Conservation (phyloP, 192 early-diverging fungal species). For the Coemansia guatemalensis region DNA sequence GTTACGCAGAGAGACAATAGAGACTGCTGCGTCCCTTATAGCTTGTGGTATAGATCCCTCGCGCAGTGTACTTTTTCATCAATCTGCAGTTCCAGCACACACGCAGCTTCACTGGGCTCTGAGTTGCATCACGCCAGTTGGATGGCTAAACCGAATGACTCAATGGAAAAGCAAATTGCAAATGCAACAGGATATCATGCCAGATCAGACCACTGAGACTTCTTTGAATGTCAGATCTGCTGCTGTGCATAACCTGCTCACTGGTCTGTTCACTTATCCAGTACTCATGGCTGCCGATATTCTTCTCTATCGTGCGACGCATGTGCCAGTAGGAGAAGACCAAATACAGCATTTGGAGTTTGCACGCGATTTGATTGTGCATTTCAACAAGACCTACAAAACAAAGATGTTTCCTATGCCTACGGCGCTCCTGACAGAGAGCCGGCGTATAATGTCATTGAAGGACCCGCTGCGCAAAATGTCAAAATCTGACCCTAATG, state of each 20-base stretch:
- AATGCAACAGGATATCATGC: constrained; percentile 26
- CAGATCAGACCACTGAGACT: not conserved
- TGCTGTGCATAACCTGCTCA: constrained; percentile 28
- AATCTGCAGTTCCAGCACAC: constrained; percentile 77
- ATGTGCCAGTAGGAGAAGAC: constrained; percentile 93
- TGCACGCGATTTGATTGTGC: constrained; percentile 70
- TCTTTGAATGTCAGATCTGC: constrained; percentile 19
- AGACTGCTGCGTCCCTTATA: constrained; percentile 74
- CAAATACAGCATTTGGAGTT: constrained; percentile 91
- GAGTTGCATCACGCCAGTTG: constrained; percentile 82
- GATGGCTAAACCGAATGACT: constrained; percentile 92
- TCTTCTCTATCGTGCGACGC: constrained; percentile 77
- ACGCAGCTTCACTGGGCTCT: constrained; percentile 84
- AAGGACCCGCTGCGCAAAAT: constrained; percentile 76
- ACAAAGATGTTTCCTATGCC: constrained; percentile 68
- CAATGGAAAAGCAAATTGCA: constrained; percentile 82
- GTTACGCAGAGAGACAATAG: constrained; percentile 63
- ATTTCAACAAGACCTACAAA: constrained; percentile 75
- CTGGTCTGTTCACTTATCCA: constrained; percentile 89
- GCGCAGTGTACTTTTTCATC: constrained; percentile 75
- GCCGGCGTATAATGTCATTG: constrained; percentile 85
- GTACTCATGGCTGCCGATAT: constrained; percentile 92
- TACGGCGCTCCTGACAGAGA: constrained; percentile 57
- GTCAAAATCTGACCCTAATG: constrained; percentile 82
- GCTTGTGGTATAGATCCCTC: constrained; percentile 82